Evolutionary conservation across 2,329 filamentous ascomycete genomes (phyloP).

Genomic region (Zymoseptoria pseudotritici): DNA sequence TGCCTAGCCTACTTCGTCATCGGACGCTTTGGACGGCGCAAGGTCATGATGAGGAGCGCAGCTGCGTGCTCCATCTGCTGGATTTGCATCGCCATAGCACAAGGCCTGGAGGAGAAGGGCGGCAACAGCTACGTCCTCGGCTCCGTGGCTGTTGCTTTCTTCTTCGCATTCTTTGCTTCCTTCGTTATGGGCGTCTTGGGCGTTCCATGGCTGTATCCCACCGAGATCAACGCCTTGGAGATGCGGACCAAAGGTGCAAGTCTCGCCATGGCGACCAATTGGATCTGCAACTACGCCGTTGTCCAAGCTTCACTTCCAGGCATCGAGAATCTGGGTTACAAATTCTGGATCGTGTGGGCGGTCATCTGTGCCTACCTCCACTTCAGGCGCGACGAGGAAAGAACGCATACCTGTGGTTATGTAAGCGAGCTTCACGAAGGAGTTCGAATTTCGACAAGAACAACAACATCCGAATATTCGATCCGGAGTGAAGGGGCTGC

Average conservation of each 20-base stretch:
- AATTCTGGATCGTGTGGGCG: constrained; percentile 50
- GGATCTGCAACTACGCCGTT: constrained; percentile 35
- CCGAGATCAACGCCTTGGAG: constrained; percentile 23
- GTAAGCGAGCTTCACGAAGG: too few relatives aligned
- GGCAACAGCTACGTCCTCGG: constrained; percentile 39
- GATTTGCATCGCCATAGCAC: constrained; percentile 41
- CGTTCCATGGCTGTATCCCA: constrained; percentile 29
- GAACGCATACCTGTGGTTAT: too few relatives aligned
- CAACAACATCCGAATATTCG: too few relatives aligned
- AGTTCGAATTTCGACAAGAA: too few relatives aligned
- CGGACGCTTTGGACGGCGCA: constrained; percentile 42
- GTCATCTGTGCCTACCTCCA: constrained; percentile 50
- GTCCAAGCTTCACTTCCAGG: constrained; percentile 25
- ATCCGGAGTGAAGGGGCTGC: too few relatives aligned
- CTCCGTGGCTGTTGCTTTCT: constrained; percentile 43
- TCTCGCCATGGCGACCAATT: constrained; percentile 44
- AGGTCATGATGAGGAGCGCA: constrained; percentile 44
- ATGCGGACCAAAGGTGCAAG: constrained; percentile 22
- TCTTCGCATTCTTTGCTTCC: constrained; percentile 32
- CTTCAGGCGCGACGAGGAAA: too few relatives aligned
- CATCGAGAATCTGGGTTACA: constrained; percentile 42
- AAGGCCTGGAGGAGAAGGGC: constrained; percentile 35
- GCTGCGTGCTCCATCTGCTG: constrained; percentile 44
- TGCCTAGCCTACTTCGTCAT: constrained; percentile 42
- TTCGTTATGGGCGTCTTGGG: constrained; percentile 36